Base-by-base conservation (phyloP, 1,284 basidiomycete species). In the Cronartium quercuum region DNA sequence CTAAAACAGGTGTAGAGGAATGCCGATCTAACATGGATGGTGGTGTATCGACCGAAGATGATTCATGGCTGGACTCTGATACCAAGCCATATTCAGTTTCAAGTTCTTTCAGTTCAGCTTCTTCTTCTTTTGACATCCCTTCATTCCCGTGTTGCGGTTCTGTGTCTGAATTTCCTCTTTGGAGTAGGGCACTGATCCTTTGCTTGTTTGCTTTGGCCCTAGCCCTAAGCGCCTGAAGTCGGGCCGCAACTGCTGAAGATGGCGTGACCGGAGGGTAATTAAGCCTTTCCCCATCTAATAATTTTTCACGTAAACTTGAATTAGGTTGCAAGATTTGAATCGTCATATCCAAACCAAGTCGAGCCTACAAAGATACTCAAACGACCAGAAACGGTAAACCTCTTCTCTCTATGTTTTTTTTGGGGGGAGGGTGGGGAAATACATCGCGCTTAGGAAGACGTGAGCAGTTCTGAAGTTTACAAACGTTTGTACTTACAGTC, bases 141-240 rank as follows among this genome's bases (percentile, higher is more conserved):
- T 73, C 69, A 34, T 73, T 47, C 37, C 64, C 61, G 18, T 41
- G 69, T n/a, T 64, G 51, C 12, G 40, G 44, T 41, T 69, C 37
- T 18, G 60, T 42, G 21, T 64, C 38, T 34, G 40, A 13, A 40
- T 63, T 51, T 18, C 47, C 44, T 5, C 44, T 47, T 40, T 47
- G 62, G 55, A 73, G 60, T 47, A 73, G 57, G 34, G 62, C 62
- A 55, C 62, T 73, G 24, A 73, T 55, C 38, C 62, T 18, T 58
- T 62, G 41, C 58, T 73, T 61, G n/a, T 73, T 73, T 51, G 64
- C 69, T 47, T 64, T 57, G n/a, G 69, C 69, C 35, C 62, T 61
- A 0, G 34, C 9, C 42, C 69, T 34, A 38, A 73, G 62, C 35
- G 62, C 69, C 12, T 62, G 69, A 41, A 73, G 62, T 12, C 69